Base-by-base conservation (phyloP, 345 rosid species). In the Melastoma malabathricum region DNA sequence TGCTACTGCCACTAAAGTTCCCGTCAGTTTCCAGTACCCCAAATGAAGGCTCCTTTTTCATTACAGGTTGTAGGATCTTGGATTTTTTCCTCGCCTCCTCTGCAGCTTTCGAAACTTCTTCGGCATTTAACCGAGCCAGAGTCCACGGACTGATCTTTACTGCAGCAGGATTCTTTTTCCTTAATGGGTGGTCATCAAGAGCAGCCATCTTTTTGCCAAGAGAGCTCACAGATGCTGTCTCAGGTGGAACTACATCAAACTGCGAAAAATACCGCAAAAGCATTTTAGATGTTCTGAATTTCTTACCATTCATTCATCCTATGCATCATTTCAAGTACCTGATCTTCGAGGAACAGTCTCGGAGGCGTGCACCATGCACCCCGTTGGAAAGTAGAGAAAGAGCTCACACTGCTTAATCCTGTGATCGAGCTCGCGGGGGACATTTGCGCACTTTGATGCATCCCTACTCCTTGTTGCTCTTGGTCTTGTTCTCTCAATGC, bases 281-380 rank as follows among this genome's bases (percentile, higher is more conserved):
- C 31, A 27, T 27, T 3, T 27, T 27, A 27, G 6, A 27, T 27
- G 3, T 6, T 27, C 31, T 27, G 31, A n/a, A n/a, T n/a, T 27
- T 27, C 31, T 27, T 6, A 50, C 43, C 20, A 15, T 44, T 58
- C 46, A 18, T 44, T 23, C 52, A 3, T 15, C 54, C 17, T 12
- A 23, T 13, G 12, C 6, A 51, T 6, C 31, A 27, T 6, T 27
- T 27, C 31, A 46, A 27, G 54, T 67, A 92, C 98, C 95, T 92
- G 98, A 73, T 92, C 98, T 71, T 92, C 98, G 13, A 92, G 81
- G 71, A 92, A 87, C 52, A 84, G 69, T 12, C 88, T 83, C 0
- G 98, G 98, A 2, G 98, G 98, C 44, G 98, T 92, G 69, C 98
- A 92, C 98, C 98, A 92, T 16, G 96, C 95, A 45, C 93, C 96